Evolutionary conservation across 176 grass and related monocot genomes (phyloP).

Genomic region (Paspalum notatum): DNA sequence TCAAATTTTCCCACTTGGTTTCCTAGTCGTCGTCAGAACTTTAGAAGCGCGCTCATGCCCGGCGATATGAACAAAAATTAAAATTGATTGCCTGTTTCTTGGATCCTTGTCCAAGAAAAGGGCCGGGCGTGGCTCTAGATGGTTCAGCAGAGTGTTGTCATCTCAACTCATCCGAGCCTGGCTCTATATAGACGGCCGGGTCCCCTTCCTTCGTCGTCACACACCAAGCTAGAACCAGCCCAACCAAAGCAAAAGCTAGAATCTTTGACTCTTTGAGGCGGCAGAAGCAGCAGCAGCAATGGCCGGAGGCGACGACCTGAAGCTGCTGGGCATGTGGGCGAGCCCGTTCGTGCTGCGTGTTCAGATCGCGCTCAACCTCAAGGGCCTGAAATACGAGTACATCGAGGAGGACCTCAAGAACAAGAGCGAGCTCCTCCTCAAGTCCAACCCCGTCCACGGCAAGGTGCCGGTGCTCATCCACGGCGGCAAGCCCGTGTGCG

Average conservation of each 20-base stretch:
- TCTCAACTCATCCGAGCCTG: too few relatives aligned
- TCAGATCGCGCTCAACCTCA: slow-evolving; percentile 51
- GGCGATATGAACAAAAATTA: too few relatives aligned
- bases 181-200: too few relatives aligned
- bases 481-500: slow-evolving; percentile 42
- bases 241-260: too few relatives aligned
- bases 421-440: slow-evolving; percentile 64
- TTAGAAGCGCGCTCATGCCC: neutral
- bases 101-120: slow-evolving; percentile 5
- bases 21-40: too few relatives aligned
- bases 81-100: neutral
- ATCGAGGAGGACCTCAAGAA: slow-evolving; percentile 41
- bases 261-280: too few relatives aligned
- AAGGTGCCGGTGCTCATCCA: slow-evolving; percentile 69
- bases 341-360: slow-evolving; percentile 39
- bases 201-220: too few relatives aligned
- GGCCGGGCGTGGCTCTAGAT: neutral
- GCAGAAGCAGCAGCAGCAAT: neutral
- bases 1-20: too few relatives aligned
- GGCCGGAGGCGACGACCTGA: slow-evolving; percentile 48
- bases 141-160: neutral
- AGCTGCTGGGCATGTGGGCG: slow-evolving; percentile 44
- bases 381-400: slow-evolving; percentile 53
- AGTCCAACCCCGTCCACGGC: slow-evolving; percentile 59
- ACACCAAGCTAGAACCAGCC: too few relatives aligned